These are phyloP conservation scores for Picocystis sp. DNA, from an alignment of 163 green algal genomes.

Conservation along the genomic window DNA sequence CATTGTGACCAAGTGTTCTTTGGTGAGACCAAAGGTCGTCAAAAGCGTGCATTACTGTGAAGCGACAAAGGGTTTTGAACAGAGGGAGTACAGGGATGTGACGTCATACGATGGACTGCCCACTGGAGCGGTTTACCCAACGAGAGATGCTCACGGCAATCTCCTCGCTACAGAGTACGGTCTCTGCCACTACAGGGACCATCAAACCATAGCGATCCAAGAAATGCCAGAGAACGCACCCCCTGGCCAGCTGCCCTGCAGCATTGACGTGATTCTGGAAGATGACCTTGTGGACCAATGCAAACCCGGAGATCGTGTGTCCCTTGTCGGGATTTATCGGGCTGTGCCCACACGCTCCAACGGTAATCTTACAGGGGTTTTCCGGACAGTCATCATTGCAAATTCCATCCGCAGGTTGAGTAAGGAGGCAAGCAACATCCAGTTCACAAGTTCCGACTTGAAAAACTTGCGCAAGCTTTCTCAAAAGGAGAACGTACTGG, in stretches of 20 bases:
- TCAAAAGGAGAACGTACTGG: slow-evolving; percentile 36
- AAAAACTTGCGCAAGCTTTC: slow-evolving; percentile 18
- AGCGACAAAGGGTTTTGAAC: slow-evolving; percentile 45
- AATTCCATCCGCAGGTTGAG: slow-evolving; percentile 33
- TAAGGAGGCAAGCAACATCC: slow-evolving; percentile 20
- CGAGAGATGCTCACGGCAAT: slow-evolving; percentile 59
- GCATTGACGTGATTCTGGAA: slow-evolving; percentile 51
- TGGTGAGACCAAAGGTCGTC: slow-evolving; percentile 82
- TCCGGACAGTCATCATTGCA: slow-evolving; percentile 46
- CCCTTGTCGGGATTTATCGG: slow-evolving; percentile 74
- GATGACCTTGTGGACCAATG: slow-evolving; percentile 76
- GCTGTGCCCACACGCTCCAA: slow-evolving; percentile 30
- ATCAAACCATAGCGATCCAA: slow-evolving; percentile 78
- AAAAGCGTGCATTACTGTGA: slow-evolving; percentile 80
- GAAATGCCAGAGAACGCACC: slow-evolving; percentile 93
- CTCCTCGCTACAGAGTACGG: slow-evolving; percentile 76
- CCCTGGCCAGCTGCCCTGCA: slow-evolving; percentile 69
- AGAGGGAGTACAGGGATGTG: slow-evolving; percentile 68
- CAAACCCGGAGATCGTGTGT: slow-evolving; percentile 89
- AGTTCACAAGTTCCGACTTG: slow-evolving; percentile 10
- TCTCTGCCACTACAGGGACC: slow-evolving; percentile 75
- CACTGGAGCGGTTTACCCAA: slow-evolving; percentile 28
- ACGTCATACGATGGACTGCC: slow-evolving; percentile 40
- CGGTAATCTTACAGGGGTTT: slow-evolving; percentile 39
- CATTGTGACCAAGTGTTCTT: slow-evolving; percentile 85